Conservation (phyloP, 2,329 filamentous ascomycete genomes). For the Exophiala spinifera region DNA sequence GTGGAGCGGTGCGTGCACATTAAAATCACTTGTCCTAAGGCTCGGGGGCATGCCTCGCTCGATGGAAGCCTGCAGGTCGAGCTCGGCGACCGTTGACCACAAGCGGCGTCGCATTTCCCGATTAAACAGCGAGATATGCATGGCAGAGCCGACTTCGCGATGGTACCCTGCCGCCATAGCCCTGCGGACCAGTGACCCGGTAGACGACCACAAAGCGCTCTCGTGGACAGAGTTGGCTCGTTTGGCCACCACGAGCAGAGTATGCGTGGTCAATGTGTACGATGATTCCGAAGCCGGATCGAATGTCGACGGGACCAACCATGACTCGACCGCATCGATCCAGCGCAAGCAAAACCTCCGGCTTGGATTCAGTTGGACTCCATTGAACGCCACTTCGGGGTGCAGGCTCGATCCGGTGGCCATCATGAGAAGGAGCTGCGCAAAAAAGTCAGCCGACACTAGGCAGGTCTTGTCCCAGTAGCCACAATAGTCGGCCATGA, state of each 20-base stretch:
- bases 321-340: constrained; percentile 20
- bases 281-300: constrained; percentile 47
- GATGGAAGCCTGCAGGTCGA: constrained; percentile 55
- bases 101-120: constrained; percentile 54
- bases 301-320: constrained; percentile 33
- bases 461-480: constrained; percentile 42
- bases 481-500: constrained; percentile 53
- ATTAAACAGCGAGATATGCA: constrained; percentile 42
- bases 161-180: constrained; percentile 52
- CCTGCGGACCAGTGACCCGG: constrained; percentile 46
- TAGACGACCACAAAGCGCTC: constrained; percentile 49
- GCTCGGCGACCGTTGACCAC: constrained; percentile 56
- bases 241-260: constrained; percentile 47
- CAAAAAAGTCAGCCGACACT: constrained; percentile 7
- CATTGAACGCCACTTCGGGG: constrained; percentile 1
- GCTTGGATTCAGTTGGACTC: constrained; percentile 10
- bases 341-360: constrained; percentile 14
- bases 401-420: background rate
- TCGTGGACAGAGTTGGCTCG: constrained; percentile 47
- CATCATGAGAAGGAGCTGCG: constrained; percentile 14
- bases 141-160: constrained; percentile 38
- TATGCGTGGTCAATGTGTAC: constrained; percentile 49
- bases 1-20: constrained; percentile 43
- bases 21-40: constrained; percentile 43
- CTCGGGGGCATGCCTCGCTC: constrained; percentile 54